phyloP scores from a whole-genome alignment of 2,329 filamentous ascomycete species.

The Aspergillus viridinutans region DNA sequence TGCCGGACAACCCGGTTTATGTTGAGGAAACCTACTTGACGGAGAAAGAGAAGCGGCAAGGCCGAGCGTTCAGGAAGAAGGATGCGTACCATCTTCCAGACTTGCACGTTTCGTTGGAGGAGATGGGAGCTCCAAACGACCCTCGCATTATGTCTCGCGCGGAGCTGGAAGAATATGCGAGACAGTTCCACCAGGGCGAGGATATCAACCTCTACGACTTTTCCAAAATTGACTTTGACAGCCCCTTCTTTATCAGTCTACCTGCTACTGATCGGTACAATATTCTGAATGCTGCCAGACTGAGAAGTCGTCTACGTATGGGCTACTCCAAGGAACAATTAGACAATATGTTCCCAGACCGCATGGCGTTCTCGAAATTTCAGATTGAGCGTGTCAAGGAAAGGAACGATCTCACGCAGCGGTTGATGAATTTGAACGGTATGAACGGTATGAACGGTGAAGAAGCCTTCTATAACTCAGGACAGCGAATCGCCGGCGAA shows the following conservation, averaged over 20 bases:
- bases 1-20: conserved; percentile 76
- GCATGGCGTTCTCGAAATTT: conserved; percentile 95
- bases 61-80: conserved; percentile 78
- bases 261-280: conserved; percentile 92
- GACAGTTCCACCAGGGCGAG: conserved; percentile 86
- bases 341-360: conserved; percentile 92
- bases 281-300: conserved; percentile 86
- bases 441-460: conserved; percentile 86
- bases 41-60: conserved; percentile 67
- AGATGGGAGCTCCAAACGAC: conserved; percentile 87
- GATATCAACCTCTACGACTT: conserved; percentile 91
- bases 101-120: conserved; percentile 68
- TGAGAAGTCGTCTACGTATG: conserved; percentile 88
- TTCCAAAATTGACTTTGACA: conserved; percentile 96
- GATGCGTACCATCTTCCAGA: conserved; percentile 95
- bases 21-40: conserved; percentile 85
- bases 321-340: conserved; percentile 94
- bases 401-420: conserved; percentile 88
- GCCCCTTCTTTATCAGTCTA: conserved; percentile 88
- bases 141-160: conserved; percentile 94
- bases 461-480: conserved; percentile 64
- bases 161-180: conserved; percentile 88
- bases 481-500: conserved; percentile 60
- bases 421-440: conserved; percentile 89
- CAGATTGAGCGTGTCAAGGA: conserved; percentile 93